These are phyloP conservation scores for Botrytis porri DNA, from an alignment of 2,329 filamentous ascomycete species.

Conservation along the genomic window DNA sequence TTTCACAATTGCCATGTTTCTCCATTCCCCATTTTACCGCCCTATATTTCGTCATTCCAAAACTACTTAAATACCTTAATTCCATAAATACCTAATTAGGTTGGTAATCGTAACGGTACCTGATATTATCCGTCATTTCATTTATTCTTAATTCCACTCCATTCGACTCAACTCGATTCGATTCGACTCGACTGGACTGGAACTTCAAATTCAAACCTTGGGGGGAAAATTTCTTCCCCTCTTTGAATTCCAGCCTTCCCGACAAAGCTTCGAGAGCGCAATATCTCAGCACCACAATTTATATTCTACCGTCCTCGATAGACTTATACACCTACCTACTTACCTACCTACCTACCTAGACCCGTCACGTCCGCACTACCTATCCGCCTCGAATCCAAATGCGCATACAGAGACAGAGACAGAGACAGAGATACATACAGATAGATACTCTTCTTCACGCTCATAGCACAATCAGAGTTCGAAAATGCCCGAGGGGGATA, in stretches of 20 bases:
- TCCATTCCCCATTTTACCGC: not conserved
- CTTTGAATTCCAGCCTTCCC: not conserved
- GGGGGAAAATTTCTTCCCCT: not conserved
- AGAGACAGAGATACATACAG: not conserved
- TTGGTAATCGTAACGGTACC: not conserved
- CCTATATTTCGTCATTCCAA: not conserved
- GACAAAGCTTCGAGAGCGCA: not conserved
- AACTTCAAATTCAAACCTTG: not conserved
- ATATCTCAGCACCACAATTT: not conserved
- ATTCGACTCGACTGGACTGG: not conserved
- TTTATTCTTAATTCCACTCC: not conserved
- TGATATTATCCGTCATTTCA: not conserved
- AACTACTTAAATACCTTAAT: not conserved
- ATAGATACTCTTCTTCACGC: not conserved
- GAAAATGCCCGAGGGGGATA: constrained; percentile 29
- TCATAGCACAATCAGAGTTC: not conserved
- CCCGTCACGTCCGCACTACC: not conserved
- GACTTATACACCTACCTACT: not conserved
- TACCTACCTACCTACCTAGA: not conserved
- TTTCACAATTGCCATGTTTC: not conserved
- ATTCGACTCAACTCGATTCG: not conserved
- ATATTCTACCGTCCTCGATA: not conserved
- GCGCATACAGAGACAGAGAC: not conserved
- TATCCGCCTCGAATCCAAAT: not conserved
- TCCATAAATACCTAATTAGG: not conserved